phyloP scores from a whole-genome alignment of 768 basidiomycete genomes.

The Russula sp. region DNA sequence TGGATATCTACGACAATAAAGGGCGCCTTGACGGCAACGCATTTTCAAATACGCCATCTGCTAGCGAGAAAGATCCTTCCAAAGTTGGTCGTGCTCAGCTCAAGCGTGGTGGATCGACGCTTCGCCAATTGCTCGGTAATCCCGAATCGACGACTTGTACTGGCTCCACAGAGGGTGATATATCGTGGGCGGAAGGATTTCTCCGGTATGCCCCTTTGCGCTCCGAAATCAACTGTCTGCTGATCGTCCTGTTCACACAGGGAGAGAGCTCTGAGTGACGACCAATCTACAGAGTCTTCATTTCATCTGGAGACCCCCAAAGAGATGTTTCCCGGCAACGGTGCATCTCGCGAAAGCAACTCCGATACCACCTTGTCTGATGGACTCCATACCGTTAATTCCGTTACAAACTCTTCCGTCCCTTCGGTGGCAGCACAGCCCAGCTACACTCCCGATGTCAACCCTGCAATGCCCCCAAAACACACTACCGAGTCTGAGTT shows the following conservation, averaged over 20 bases:
- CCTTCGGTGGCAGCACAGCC: slow-evolving; percentile 77
- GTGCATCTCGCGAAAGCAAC: slow-evolving; percentile 30
- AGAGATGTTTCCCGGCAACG: slow-evolving; percentile 41
- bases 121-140: slow-evolving; percentile 68
- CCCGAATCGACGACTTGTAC: slow-evolving; percentile 38
- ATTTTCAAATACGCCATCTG: slow-evolving; percentile 61
- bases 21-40: slow-evolving; percentile 58
- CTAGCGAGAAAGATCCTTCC: slow-evolving; percentile 31
- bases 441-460: slow-evolving; percentile 47
- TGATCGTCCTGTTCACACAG: slow-evolving; percentile 34
- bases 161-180: slow-evolving; percentile 61
- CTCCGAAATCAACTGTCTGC: neutral
- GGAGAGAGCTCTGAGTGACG: slow-evolving; percentile 45
- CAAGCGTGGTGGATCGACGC: slow-evolving; percentile 63
- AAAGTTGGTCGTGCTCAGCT: slow-evolving; percentile 51
- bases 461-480: slow-evolving; percentile 28
- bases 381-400: slow-evolving; percentile 36
- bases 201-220: slow-evolving; percentile 46
- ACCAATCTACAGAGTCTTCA: slow-evolving; percentile 46
- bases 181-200: slow-evolving; percentile 81
- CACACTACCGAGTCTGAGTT: slow-evolving; percentile 47
- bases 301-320: slow-evolving; percentile 52
- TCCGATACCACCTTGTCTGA: slow-evolving; percentile 45
- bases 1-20: slow-evolving; percentile 71
- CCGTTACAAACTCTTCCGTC: slow-evolving; percentile 49